Evolutionary conservation across 208 protist genomes (phyloP), one percentile per base, ranked within the genome.

Genomic region (Naegleria gruberi): DNA sequence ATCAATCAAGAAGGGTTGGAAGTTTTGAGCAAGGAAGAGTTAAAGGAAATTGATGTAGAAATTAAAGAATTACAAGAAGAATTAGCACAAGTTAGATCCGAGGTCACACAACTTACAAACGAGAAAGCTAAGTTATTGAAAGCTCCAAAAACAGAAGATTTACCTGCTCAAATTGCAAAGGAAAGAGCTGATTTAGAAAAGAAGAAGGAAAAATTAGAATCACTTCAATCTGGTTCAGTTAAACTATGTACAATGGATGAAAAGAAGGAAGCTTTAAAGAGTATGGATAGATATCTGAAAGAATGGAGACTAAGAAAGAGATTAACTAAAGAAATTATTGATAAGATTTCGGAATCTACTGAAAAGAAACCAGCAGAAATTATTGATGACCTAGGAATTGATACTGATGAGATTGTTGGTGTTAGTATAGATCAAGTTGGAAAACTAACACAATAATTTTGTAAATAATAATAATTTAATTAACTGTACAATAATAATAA

Each of bases 1-100:
- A 55, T 47, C 5, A 87, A 87, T 55, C 83, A 87, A 40, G 83
- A 87, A 40, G 15, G 15, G 8, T 30, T 87, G 4, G 43, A 46
- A 87, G 83, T 87, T 10, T 42, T 87, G 43, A 23, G 12, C 23
- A 45, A 45, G n/a, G 83, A 87, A 34, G 83, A 87, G 55, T 19
- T 87, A 17, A 87, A 87, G 55, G 43, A 45, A 37, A 45, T 87
- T 34, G 44, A 87, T 55, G 7, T 57, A 40, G n/a, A 87, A 87
- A 87, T 87, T 23, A 87, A 87, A 40, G 83, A 87, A 87, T 55
- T 45, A 30, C 41, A 46, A 87, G 19, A 55, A 55, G 83, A 87
- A 40, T 19, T 46, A n/a, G 6, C 8, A n/a, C 43, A 30, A 1
- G 4, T 87, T 1, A 87, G 15, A 55, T 34, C 41, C 0, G 83